Evolutionary conservation across 257 asterid species (phyloP).

Genomic region (Nicotiana tomentosiformis): DNA sequence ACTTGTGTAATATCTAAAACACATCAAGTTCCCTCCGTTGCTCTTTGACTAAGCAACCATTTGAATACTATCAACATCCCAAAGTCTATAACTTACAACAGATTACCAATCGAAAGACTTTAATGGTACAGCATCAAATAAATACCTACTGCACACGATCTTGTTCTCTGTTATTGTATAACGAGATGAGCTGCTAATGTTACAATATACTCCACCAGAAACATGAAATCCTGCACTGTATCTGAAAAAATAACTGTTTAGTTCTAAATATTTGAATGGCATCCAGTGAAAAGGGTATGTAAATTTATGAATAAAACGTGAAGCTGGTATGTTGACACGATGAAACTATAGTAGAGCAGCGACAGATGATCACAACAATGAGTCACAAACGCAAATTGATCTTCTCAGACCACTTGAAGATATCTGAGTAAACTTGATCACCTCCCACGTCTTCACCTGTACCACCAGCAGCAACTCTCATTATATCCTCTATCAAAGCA

Average conservation of each 20-base stretch:
- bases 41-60: not conserved
- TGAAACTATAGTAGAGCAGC: not conserved
- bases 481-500: slow-evolving; percentile 63
- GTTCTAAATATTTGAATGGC: not conserved
- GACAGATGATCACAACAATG: not conserved
- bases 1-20: not conserved
- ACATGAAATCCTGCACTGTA: not conserved
- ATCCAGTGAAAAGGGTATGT: not conserved
- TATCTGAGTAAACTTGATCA: slow-evolving; percentile 60
- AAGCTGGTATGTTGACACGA: not conserved
- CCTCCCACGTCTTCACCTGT: slow-evolving; percentile 71
- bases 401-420: slow-evolving; percentile 73
- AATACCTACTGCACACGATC: not conserved
- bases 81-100: not conserved
- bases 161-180: not conserved
- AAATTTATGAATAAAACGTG: not conserved
- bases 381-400: slow-evolving; percentile 46
- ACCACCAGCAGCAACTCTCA: slow-evolving; percentile 77
- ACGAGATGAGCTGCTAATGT: slow-evolving; percentile 1
- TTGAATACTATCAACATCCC: not conserved
- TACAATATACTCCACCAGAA: not conserved
- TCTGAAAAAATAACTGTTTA: not conserved
- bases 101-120: not conserved
- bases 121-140: not conserved
- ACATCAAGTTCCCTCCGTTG: not conserved